Percentiles rank a stretch among this genome's conserved stretches.
phyloP scores from a whole-genome alignment of 495 filamentous ascomycete species.

The Paragyromitra xinjiangensis region DNA sequence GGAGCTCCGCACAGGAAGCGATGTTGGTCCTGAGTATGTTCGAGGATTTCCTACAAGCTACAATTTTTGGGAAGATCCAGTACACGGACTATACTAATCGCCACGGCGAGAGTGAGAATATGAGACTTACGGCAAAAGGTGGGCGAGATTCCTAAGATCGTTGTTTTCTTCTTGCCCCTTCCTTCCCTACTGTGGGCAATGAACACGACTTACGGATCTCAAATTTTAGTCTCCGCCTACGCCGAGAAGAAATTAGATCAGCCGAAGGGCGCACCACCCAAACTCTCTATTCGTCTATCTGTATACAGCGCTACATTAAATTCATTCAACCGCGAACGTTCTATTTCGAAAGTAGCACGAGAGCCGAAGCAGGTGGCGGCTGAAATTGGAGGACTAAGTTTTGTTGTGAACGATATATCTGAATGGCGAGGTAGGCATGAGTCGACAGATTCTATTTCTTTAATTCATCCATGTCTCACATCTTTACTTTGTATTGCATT shows the following conservation, averaged over 20 bases:
- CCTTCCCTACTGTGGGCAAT: background rate
- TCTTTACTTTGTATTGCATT: background rate
- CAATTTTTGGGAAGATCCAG: background rate
- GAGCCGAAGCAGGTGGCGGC: background rate
- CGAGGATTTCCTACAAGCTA: background rate
- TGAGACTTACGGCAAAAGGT: constrained; percentile 24
- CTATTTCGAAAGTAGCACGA: background rate
- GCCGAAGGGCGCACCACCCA: background rate
- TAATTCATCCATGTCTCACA: background rate
- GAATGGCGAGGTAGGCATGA: constrained; percentile 28
- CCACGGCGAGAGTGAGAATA: constrained; percentile 5
- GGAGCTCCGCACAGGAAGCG: constrained; percentile 19
- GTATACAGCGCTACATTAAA: background rate
- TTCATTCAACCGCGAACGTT: constrained; percentile 32
- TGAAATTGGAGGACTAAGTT: constrained; percentile 31
- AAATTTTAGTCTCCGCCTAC: constrained; percentile 3
- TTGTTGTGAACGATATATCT: constrained; percentile 22
- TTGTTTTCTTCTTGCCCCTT: background rate
- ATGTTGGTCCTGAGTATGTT: constrained; percentile 22
- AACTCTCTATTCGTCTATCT: constrained; percentile 13
- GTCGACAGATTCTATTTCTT: background rate
- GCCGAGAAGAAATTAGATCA: constrained; percentile 11
- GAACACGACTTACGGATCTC: background rate
- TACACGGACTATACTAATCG: background rate
- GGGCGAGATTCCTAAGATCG: background rate